Evolutionary conservation across 129 eudicot species (phyloP), one percentile per base, ranked within the genome.

Genomic region (Dittrichia graveolens): DNA sequence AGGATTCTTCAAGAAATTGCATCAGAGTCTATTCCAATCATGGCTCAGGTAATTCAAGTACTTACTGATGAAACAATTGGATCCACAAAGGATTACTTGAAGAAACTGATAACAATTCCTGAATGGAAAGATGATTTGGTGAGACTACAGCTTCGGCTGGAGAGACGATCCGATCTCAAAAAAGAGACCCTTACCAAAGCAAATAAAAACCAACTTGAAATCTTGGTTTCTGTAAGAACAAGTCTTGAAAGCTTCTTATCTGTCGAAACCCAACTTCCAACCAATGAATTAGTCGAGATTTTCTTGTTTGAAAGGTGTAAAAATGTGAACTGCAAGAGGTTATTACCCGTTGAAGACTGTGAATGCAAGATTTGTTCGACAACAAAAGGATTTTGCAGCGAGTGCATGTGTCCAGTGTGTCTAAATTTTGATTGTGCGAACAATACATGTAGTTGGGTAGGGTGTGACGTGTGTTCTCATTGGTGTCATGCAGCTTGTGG

Each of bases 361-460:
- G 97, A 91, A 13, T 91, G 97, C 86, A 91, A 88, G 80, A 86
- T 88, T 70, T 91, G 97, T 83, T 84, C 97, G 0, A 81, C 89
- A 24, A 84, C 83, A 57, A 84, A 86, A 77, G 97, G 97, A 13
- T 91, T 91, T 67, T 91, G 97, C 55, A 88, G 96, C n/a, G 93
- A 88, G 57, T 91, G 97, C 71, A 91, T 91, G 97, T 91, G 97
- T 63, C 97, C 96, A 0, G 87, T 91, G 16, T 91, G 97, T 67
- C 75, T 86, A 47, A 88, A 91, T 67, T 91, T 91, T 12, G 97
- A 91, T 66, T 88, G 91, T 69, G 97, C 97, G 6, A 84, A 62
- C 56, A 86, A 88, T 48, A 91, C 97, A 1, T 91, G 97, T 81
- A 88, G 97, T 85, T 91, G 97, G 97, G 96, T 91, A 11, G 97